Evolutionary conservation across 2,329 filamentous ascomycete species (phyloP), one percentile per base, ranked within the genome.

Genomic region (Sporothrix brasiliensis): DNA sequence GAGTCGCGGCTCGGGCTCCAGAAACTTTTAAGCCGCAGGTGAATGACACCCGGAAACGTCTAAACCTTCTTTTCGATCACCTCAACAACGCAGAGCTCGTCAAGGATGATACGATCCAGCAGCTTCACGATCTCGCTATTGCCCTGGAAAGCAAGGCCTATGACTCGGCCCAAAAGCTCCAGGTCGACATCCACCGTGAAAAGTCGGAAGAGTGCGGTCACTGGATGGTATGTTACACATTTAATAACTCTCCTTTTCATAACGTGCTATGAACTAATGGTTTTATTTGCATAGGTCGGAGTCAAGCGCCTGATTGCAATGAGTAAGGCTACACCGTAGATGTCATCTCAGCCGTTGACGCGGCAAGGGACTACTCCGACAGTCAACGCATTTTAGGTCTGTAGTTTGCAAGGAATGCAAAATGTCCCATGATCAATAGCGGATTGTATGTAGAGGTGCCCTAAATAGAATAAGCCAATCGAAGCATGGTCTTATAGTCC

Each of bases 31-130:
- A 92, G 73, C 86, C 89, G 16, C 94, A 98, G 79, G 93, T 99
- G 24, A 92, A 93, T 76, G 95, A 98, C 78, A 95, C 94, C 2
- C 92, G 97, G 79, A 97, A 97, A 82, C 89, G 95, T 39, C 86
- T 99, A 71, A 92, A 92, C 76, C 89, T 97, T 66, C 84, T 99
- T n/a, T 98, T 97, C 79, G 94, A 99, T 78, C 93, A 97, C 79
- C 85, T 99, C 61, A 99, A 98, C 85, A 98, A 98, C 75, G 91
- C 94, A 77, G 94, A 98, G 77, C 84, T 97, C 53, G 84, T 98
- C 69, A 92, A 91, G 81, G 87, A 91, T 1, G 90, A 92, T 76
- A 97, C 91, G 0, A 87, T 94, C 66, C 84, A 87, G 72, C 84
- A 89, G 77, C 83, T 94, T 75, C 83, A 84, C 10, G 82, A 88